Percentiles rank a stretch among this genome's conserved stretches.
Evolutionary conservation across 2,329 filamentous ascomycete genomes (phyloP).

Genomic region (Claviceps digitariae): DNA sequence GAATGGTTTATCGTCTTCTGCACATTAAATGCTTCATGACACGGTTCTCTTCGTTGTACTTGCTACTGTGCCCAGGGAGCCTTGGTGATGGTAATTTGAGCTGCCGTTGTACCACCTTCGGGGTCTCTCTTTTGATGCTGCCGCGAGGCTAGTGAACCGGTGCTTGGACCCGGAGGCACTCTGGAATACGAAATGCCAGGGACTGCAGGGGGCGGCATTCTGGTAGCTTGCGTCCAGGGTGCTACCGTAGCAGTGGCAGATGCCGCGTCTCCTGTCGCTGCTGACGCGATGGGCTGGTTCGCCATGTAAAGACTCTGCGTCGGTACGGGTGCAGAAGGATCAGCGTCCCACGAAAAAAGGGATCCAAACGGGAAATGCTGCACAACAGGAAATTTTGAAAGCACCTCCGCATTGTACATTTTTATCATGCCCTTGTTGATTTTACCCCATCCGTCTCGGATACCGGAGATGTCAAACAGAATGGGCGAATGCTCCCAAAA

Average conservation of each 20-base stretch:
- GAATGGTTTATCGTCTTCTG: neutral
- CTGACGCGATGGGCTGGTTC: constrained; percentile 31
- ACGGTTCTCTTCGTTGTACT: neutral
- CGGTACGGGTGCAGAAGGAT: constrained; percentile 43
- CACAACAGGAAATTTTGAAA: constrained; percentile 96
- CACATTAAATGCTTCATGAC: neutral
- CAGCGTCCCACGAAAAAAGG: constrained; percentile 62
- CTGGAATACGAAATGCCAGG: constrained; percentile 27
- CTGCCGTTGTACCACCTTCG: constrained; percentile 18
- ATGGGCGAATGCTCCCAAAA: constrained; percentile 98
- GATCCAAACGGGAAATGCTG: constrained; percentile 84
- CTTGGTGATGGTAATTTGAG: constrained; percentile 29
- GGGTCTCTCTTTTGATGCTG: constrained; percentile 10
- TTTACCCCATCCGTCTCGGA: constrained; percentile 91
- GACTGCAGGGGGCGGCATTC: constrained; percentile 22
- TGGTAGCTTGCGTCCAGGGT: constrained; percentile 30
- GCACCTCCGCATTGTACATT: constrained; percentile 95
- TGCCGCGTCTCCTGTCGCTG: constrained; percentile 9
- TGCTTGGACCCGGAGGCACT: constrained; percentile 17
- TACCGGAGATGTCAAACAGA: constrained; percentile 84
- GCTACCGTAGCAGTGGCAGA: constrained; percentile 24
- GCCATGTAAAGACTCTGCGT: constrained; percentile 41
- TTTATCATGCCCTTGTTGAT: constrained; percentile 99
- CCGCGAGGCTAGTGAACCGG: constrained; percentile 13
- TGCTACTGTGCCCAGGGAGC: constrained; percentile 31